phyloP scores from a whole-genome alignment of 345 rosid species.

The Syzygium grande region DNA sequence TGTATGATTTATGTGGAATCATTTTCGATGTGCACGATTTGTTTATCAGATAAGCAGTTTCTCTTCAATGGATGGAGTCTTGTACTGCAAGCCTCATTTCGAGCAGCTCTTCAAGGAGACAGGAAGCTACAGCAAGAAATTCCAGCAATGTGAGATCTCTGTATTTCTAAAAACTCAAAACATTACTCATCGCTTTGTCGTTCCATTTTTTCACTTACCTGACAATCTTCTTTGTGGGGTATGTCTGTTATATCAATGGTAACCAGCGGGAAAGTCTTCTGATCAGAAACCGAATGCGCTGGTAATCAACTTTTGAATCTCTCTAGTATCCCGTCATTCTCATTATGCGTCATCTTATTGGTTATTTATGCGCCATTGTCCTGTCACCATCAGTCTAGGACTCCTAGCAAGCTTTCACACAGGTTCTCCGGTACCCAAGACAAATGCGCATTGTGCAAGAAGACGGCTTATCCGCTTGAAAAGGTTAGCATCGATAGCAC shows the following conservation, averaged over 20 bases:
- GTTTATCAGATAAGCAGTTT: conserved; percentile 50
- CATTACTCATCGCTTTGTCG: not conserved
- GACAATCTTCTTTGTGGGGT: not conserved
- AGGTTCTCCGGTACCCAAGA: conserved; percentile 44
- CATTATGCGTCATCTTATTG: not conserved
- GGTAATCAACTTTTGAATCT: conserved; percentile 9
- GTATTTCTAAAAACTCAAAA: not conserved
- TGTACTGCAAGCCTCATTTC: conserved; percentile 84
- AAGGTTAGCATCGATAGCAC: conserved; percentile 16
- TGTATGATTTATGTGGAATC: too few relatives aligned
- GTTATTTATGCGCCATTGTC: not conserved
- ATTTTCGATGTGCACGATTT: not conserved
- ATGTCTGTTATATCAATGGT: not conserved
- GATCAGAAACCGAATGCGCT: conserved; percentile 20
- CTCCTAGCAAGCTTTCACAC: conserved; percentile 39
- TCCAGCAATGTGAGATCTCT: conserved; percentile 25
- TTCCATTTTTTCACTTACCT: not conserved
- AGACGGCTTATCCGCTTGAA: conserved; percentile 44
- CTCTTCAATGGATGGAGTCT: conserved; percentile 59
- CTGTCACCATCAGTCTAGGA: conserved; percentile 16
- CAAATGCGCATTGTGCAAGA: conserved; percentile 31
- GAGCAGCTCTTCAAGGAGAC: conserved; percentile 76
- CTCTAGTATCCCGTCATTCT: not conserved
- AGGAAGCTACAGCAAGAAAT: conserved; percentile 42
- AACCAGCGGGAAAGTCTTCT: conserved; percentile 35